Percentiles rank a stretch among this genome's conserved stretches.
phyloP scores from a whole-genome alignment of 75 land plant genomes.

The Cunninghamia lanceolata region DNA sequence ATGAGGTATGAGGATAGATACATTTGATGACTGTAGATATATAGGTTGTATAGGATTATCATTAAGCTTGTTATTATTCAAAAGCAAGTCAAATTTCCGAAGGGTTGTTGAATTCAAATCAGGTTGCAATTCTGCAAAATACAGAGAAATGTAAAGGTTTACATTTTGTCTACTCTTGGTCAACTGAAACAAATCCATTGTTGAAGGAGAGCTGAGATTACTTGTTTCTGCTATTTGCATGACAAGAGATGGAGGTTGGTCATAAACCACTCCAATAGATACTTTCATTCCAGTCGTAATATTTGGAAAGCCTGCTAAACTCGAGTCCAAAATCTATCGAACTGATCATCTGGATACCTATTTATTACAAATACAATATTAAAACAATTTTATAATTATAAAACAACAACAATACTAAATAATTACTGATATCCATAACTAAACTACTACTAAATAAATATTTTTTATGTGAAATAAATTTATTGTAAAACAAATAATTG shows the following conservation, averaged over 20 bases:
- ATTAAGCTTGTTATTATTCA: not conserved
- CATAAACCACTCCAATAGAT: not conserved
- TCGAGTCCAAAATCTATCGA: constrained; percentile 14
- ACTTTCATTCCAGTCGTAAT: not conserved
- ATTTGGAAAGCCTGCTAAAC: not conserved
- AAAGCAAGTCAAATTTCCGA: not conserved
- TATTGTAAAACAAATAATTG: too few species aligned
- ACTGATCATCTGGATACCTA: constrained; percentile 21
- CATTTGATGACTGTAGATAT: not conserved
- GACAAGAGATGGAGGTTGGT: constrained; percentile 15
- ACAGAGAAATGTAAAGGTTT: not conserved
- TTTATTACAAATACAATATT: not conserved
- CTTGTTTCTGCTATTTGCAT: constrained; percentile 6
- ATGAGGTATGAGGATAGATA: not conserved
- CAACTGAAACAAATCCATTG: too few species aligned
- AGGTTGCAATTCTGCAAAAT: not conserved
- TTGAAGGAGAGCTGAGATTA: not conserved
- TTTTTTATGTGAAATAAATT: too few species aligned
- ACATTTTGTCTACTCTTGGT: not conserved
- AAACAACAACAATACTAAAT: not conserved
- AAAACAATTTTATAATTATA: not conserved
- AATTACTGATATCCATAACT: too few species aligned
- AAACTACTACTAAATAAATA: too few species aligned
- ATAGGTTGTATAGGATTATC: not conserved
- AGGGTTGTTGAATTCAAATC: not conserved